Conservation (phyloP, 2,329 filamentous ascomycete species). For the Leptoxyphium fumago region DNA sequence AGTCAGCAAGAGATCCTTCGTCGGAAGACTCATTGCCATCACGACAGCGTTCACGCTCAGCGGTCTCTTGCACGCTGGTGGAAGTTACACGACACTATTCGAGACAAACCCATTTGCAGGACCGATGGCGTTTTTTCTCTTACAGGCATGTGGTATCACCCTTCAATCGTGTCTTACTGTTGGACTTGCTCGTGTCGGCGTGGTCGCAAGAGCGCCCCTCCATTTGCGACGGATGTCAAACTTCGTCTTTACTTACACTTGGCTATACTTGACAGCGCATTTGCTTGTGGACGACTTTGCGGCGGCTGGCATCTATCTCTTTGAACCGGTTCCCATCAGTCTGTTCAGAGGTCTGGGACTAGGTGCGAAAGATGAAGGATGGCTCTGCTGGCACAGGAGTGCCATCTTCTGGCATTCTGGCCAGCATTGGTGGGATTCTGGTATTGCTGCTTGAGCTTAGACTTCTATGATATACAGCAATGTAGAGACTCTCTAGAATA, state of each 20-base stretch:
- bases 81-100: slow-evolving; percentile 52
- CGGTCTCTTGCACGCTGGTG: slow-evolving; percentile 54
- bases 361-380: slow-evolving; percentile 44
- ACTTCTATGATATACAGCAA: background rate
- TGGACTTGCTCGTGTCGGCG: slow-evolving; percentile 20
- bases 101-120: slow-evolving; percentile 40
- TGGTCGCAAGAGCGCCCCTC: slow-evolving; percentile 26
- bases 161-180: slow-evolving; percentile 37
- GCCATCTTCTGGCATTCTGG: slow-evolving; percentile 46
- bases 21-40: slow-evolving; percentile 27
- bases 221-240: slow-evolving; percentile 41
- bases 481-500: too few species aligned
- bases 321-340: slow-evolving; percentile 70
- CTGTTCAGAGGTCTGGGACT: slow-evolving; percentile 50
- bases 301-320: slow-evolving; percentile 59
- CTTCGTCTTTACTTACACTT: slow-evolving; percentile 44
- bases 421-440: slow-evolving; percentile 48
- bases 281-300: slow-evolving; percentile 65
- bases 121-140: slow-evolving; percentile 53
- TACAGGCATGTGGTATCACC: slow-evolving; percentile 52
- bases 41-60: slow-evolving; percentile 50
- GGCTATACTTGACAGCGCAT: slow-evolving; percentile 52
- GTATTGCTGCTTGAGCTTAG: slow-evolving; percentile 21
- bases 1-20: slow-evolving; percentile 18
- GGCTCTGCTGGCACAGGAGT: slow-evolving; percentile 51